Evolutionary conservation across 2,329 filamentous ascomycete species (phyloP).

Genomic region (Arachnomyces sp.): DNA sequence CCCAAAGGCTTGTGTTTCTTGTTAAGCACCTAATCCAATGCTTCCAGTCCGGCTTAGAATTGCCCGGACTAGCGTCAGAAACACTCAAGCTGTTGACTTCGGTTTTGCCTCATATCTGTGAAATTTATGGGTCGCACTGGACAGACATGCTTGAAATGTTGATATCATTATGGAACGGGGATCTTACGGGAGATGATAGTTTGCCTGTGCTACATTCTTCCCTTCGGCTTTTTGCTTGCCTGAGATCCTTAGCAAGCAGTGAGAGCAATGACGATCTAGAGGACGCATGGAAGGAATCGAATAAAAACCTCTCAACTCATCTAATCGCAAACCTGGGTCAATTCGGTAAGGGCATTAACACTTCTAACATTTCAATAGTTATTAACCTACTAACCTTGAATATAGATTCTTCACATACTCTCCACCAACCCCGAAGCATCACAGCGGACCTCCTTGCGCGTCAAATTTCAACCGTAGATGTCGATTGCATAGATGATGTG

Average conservation of each 20-base stretch:
- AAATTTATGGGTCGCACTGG: slow-evolving; percentile 89
- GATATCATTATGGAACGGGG: slow-evolving; percentile 49
- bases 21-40: slow-evolving; percentile 70
- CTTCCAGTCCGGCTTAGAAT: slow-evolving; percentile 54
- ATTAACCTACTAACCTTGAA: slow-evolving; percentile 5
- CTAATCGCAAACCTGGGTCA: slow-evolving; percentile 35
- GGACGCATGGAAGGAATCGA: slow-evolving; percentile 61
- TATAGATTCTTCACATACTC: slow-evolving; percentile 42
- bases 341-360: slow-evolving; percentile 27
- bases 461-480: slow-evolving; percentile 57
- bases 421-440: slow-evolving; percentile 62
- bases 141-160: slow-evolving; percentile 55
- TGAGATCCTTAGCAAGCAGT: slow-evolving; percentile 52
- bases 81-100: slow-evolving; percentile 39
- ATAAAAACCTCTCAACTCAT: slow-evolving; percentile 52
- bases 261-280: slow-evolving; percentile 80
- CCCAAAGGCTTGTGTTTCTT: slow-evolving; percentile 70
- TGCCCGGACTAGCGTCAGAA: slow-evolving; percentile 28
- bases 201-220: slow-evolving; percentile 63
- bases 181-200: slow-evolving; percentile 39
- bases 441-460: slow-evolving; percentile 68
- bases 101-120: slow-evolving; percentile 65
- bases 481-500: slow-evolving; percentile 55
- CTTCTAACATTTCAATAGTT: background rate
- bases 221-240: slow-evolving; percentile 58